Evolutionary conservation across 805 yeast genomes (phyloP), one percentile per base, ranked within the genome.

Genomic region (Monosporozyma yasuniensis): DNA sequence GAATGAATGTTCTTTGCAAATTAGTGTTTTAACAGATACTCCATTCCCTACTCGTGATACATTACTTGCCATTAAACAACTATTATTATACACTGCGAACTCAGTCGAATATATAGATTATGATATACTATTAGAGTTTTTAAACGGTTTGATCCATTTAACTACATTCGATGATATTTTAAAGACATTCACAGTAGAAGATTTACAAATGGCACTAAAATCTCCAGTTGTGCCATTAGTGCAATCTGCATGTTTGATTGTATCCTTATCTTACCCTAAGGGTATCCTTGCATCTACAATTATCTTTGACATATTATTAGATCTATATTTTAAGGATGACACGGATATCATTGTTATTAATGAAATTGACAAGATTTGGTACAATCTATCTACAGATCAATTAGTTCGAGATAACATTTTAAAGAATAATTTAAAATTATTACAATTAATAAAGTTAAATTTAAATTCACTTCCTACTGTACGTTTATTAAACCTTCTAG

Each of bases 191-290:
- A 44, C 59, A 1, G 44, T 59, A 3, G 52, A 55, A 2, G 66
- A 65, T 48, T 45, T 64, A 28, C 51, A 49, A 34, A 30, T 21
- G 25, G 65, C 65, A 8, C 38, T 65, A 25, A 38, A 48, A 3
- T 62, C 68, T 9, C 35, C 49, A 9, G 51, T 58, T n/a, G 12
- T 48, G 1, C 49, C 55, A 2, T 46, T 65, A 39, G 46, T 56
- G 1, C 56, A 49, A 16, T 51, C 60, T 7, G 63, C 65, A 5
- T 61, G 65, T 46, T 57, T 56, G 35, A 59, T 64, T 9, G 53
- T 65, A n/a, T 50, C 54, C 10, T 49, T 49, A 14, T 63, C 68
- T 2, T 52, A 55, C 38, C 68, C 68, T 19, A 58, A 54, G 49
- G 61, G 60, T 7, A 44, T 57, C 9, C 56, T 63, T 46, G 58